Conservation (phyloP, 2,329 filamentous ascomycete genomes). For the Penicillium janthinellum region DNA sequence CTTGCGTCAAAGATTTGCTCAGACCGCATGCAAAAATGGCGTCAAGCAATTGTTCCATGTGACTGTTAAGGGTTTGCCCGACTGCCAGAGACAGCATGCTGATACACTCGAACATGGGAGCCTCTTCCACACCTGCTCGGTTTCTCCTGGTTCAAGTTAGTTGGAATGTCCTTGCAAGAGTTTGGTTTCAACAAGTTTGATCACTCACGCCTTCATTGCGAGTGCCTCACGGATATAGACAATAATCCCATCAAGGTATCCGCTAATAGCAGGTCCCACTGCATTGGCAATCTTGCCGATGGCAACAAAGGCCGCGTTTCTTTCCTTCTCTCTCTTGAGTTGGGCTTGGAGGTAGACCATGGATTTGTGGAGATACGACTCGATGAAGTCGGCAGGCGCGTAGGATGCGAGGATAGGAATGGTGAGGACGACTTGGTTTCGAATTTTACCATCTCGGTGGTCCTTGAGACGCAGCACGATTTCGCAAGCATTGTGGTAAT, state of each 20-base stretch:
- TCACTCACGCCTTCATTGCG: conserved; percentile 69
- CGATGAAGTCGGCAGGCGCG: conserved; percentile 84
- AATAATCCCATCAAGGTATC: conserved; percentile 91
- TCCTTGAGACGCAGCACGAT: conserved; percentile 92
- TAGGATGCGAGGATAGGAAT: conserved; percentile 94
- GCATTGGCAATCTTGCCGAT: conserved; percentile 97
- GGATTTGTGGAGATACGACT: conserved; percentile 86
- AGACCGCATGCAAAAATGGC: conserved; percentile 97
- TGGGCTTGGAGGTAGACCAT: conserved; percentile 96
- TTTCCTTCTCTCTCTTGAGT: conserved; percentile 91
- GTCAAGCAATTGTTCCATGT: conserved; percentile 92
- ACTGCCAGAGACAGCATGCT: conserved; percentile 94
- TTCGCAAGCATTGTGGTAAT: conserved; percentile 90
- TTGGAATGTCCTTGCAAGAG: conserved; percentile 7
- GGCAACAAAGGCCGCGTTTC: conserved; percentile 90
- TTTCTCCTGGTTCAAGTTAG: conserved; percentile 52
- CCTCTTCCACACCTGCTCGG: conserved; percentile 60
- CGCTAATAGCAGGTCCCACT: conserved; percentile 90
- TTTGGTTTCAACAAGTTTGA: not conserved
- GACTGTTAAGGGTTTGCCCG: conserved; percentile 95
- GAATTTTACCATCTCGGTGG: conserved; percentile 82
- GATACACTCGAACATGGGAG: conserved; percentile 93
- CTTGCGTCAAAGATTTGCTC: conserved; percentile 90
- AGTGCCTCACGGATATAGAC: conserved; percentile 91
- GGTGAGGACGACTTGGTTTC: conserved; percentile 84